Evolutionary conservation across 2,329 filamentous ascomycete species (phyloP), one percentile per base, ranked within the genome.

Genomic region (Fusarium xylarioides): DNA sequence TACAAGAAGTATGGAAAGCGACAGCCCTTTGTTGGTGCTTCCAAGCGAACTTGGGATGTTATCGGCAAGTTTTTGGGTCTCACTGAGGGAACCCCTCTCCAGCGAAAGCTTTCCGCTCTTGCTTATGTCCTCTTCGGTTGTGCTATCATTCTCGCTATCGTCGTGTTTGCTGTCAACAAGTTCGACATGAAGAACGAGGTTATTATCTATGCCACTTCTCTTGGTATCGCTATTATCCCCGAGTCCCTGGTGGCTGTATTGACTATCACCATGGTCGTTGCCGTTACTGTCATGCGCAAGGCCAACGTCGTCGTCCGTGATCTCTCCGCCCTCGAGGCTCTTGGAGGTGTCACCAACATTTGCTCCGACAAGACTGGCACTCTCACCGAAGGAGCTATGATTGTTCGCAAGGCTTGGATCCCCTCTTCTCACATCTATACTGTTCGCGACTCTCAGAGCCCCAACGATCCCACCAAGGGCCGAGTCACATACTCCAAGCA

Each of bases 331-430:
- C 85, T 93, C 1, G 91, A 93, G 76, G 90, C 91, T 18, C 86
- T 93, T 4, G 91, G 91, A 18, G 91, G 90, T 47, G 91, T 93
- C 30, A 93, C 91, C 63, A 90, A 92, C 77, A 92, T 93, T 76
- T 93, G 91, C 81, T 92, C 91, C 30, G 91, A 93, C 82, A 93
- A 93, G 81, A 93, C 91, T 1, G 91, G 91, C 19, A 93, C 91
- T 1, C 82, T 92, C 19, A 92, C 90, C 0, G 88, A 91, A 74
- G 89, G 91, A 40, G 90, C 90, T 75, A 93, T 93, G 91, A 90
- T 92, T 70, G 89, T 91, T 21, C 86, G 89, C 70, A 91, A 91
- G 77, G 89, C 88, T 1, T 92, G 90, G 88, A 86, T 92, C 43
- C 90, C 91, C 0, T 83, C 82, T 18, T 85, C 85, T 5, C 86